A percentile compares a stretch with the other conserved stretches of the same genome.
Conservation (phyloP, 192 early-diverging fungal species). For the Coemansia guatemalensis region DNA sequence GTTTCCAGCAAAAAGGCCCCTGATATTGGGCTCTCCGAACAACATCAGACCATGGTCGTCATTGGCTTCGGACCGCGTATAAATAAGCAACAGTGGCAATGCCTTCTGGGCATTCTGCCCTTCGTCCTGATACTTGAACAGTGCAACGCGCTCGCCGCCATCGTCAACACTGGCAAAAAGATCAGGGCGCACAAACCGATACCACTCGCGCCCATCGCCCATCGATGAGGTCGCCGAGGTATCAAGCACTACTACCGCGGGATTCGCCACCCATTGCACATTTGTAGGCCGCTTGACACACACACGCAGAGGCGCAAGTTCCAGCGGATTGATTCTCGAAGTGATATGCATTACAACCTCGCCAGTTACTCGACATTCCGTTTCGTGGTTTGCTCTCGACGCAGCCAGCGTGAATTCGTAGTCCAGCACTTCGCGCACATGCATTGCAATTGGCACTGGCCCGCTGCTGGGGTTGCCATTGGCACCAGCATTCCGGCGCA, state of each 20-base stretch:
- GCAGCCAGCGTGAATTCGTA: background rate
- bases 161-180: slow-evolving; percentile 36
- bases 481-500: slow-evolving; percentile 15
- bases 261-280: slow-evolving; percentile 44
- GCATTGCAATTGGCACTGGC: slow-evolving; percentile 29
- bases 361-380: slow-evolving; percentile 28
- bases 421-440: slow-evolving; percentile 41
- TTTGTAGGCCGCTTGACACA: slow-evolving; percentile 21
- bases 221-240: slow-evolving; percentile 25
- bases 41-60: slow-evolving; percentile 22
- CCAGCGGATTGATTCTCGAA: slow-evolving; percentile 30
- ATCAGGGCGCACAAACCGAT: slow-evolving; percentile 51
- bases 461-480: slow-evolving; percentile 15
- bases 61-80: background rate
- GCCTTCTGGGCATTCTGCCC: slow-evolving; percentile 4
- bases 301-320: slow-evolving; percentile 50
- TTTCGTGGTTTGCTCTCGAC: background rate
- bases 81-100: slow-evolving; percentile 19
- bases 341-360: slow-evolving; percentile 35
- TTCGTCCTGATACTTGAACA: slow-evolving; percentile 43
- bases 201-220: slow-evolving; percentile 41
- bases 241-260: slow-evolving; percentile 40
- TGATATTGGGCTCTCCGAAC: slow-evolving; percentile 33
- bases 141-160: slow-evolving; percentile 14
- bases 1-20: slow-evolving; percentile 24